Base-by-base conservation (phyloP, 2,329 filamentous ascomycete species). In the Tolypocladium tropicale region DNA sequence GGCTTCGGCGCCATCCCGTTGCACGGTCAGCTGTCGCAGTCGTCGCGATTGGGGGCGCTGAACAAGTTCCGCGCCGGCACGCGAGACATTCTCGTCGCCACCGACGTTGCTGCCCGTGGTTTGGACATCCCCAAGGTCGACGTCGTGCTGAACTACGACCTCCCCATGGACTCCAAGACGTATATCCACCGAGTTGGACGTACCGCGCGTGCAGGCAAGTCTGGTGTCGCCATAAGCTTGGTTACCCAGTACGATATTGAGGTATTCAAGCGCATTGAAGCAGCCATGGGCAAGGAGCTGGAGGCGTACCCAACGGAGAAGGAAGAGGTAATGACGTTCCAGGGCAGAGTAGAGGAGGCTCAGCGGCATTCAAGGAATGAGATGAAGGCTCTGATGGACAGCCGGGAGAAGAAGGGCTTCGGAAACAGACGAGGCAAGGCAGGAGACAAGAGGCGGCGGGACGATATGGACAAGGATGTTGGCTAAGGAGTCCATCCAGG, bases 51-150 rank as follows among this genome's bases (percentile, higher is more conserved):
- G 1, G 92, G 90, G 7, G 89, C 94, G 0, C 77, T 99, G 10
- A 89, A 88, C 69, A 97, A 97, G 69, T 97, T 99, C 78, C 85
- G 88, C 55, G 78, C 87, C 3, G 84, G 86, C 9, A 83, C 81
- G n/a, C 80, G 91, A 46, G 84, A 95, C 61, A 93, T 99, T 41
- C 81, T 99, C 4, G 88, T 96, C 4, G 91, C 91, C 12, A 96
- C 92, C 0, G 92, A 96, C 69, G 90, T 96, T n/a, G 92, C 92
- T 1, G 89, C 92, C 1, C 85, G 92, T 68, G 93, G 92, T 78
- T 78, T 96, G 7, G 92, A 96, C 76, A 95, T 96, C 51, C 91
- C 91, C 14, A 87, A 84, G n/a, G 91, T 96, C 14, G 90, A 95
- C 61, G 75, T 93, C 0, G 89, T 96, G 2, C 70, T 96, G 61